Conservation (phyloP, 2,329 filamentous ascomycete genomes). For the Lachnellula arida region DNA sequence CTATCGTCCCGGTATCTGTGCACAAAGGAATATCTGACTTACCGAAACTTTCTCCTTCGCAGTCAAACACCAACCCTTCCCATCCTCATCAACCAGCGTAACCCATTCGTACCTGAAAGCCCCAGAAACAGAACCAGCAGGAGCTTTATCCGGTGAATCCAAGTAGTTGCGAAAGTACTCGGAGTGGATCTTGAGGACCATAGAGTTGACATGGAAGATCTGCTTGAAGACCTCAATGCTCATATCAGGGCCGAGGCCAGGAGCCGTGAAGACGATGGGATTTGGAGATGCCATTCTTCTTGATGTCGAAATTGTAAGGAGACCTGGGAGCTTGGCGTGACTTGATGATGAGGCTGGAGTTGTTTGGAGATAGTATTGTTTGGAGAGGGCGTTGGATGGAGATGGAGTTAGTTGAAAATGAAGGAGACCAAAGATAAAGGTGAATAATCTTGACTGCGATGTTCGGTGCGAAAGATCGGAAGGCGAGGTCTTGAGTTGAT, state of each 20-base stretch:
- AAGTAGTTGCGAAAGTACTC: neutral
- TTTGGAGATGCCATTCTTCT: neutral
- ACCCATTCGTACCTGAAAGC: constrained; percentile 3
- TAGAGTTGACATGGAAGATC: neutral
- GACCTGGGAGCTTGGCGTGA: too few relatives aligned
- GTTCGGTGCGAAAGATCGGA: too few relatives aligned
- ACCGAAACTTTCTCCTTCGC: neutral
- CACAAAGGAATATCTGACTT: too few relatives aligned
- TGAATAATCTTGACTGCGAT: too few relatives aligned
- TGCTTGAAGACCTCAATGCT: neutral
- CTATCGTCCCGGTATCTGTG: too few relatives aligned
- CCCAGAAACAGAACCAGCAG: neutral
- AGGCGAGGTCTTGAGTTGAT: too few relatives aligned
- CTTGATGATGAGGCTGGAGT: neutral
- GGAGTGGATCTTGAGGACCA: neutral
- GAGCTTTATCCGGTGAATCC: neutral
- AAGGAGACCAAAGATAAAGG: too few relatives aligned
- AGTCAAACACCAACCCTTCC: neutral
- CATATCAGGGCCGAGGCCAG: neutral
- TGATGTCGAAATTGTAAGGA: too few relatives aligned
- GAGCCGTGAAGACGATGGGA: neutral
- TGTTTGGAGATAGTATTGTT: too few relatives aligned
- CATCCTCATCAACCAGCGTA: constrained; percentile 1
- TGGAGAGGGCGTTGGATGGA: neutral
- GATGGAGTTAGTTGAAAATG: too few relatives aligned